phyloP scores from a whole-genome alignment of 768 basidiomycete genomes.

The Butyriboletus loyo region DNA sequence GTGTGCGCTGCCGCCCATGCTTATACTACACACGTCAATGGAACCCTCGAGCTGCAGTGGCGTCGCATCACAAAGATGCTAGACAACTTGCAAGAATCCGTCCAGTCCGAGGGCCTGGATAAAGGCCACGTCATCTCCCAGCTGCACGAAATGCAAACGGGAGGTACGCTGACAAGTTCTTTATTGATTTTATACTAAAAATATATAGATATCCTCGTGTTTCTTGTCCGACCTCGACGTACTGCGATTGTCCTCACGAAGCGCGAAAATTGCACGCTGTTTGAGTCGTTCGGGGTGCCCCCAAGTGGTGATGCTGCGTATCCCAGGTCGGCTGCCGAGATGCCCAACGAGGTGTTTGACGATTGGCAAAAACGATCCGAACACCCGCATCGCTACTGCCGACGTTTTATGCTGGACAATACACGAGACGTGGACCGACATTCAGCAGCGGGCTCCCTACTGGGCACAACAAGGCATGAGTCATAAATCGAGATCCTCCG shows the following conservation, averaged over 20 bases:
- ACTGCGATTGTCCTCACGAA: slow-evolving; percentile 39
- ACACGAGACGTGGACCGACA: too few species aligned
- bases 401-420: too few species aligned
- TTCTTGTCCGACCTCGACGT: slow-evolving; percentile 41
- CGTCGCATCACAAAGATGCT: slow-evolving; percentile 1
- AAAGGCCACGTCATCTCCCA: not conserved
- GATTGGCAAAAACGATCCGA: too few species aligned
- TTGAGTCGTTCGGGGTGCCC: slow-evolving; percentile 9
- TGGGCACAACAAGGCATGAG: too few species aligned
- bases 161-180: not conserved
- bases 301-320: slow-evolving; percentile 29
- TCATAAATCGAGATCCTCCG: too few species aligned
- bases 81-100: not conserved
- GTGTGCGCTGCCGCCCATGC: slow-evolving; percentile 2
- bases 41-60: not conserved
- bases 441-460: too few species aligned
- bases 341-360: slow-evolving; percentile 9
- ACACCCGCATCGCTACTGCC: too few species aligned
- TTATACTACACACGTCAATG: not conserved
- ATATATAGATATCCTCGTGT: slow-evolving; percentile 31
- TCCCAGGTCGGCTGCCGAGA: slow-evolving; percentile 16
- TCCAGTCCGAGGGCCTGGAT: not conserved
- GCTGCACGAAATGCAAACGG: not conserved
- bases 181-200: not conserved
- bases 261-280: slow-evolving; percentile 19